Evolutionary conservation across 148 eudicot genomes (phyloP).

Genomic region (Silene latifolia): DNA sequence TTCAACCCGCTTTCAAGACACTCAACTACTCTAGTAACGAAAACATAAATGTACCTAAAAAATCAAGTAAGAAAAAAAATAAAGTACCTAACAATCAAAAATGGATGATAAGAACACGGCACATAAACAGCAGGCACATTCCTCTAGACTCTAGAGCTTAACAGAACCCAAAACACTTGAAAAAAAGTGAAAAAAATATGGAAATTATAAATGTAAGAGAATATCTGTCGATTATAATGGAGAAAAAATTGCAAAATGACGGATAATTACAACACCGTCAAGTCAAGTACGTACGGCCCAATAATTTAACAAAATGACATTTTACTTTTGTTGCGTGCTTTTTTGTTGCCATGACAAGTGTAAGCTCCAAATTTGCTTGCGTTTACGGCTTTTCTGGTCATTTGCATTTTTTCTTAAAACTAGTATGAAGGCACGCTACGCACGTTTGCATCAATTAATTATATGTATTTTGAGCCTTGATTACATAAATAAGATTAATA

Average conservation of each 20-base stretch:
- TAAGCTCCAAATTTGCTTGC: not conserved
- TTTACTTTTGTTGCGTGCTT: not conserved
- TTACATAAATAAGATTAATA: too few species aligned
- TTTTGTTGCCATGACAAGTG: not conserved
- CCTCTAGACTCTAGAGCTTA: not conserved
- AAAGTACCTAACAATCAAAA: not conserved
- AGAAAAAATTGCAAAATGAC: not conserved
- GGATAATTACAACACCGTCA: too few species aligned
- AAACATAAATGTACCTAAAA: too few species aligned
- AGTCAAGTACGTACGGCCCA: not conserved
- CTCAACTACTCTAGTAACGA: too few species aligned
- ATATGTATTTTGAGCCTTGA: too few species aligned
- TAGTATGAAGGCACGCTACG: too few species aligned
- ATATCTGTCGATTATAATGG: not conserved
- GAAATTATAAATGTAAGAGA: too few species aligned
- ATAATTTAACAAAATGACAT: not conserved
- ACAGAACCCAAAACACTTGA: not conserved
- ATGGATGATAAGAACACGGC: slow-evolving; percentile 19
- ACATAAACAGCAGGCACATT: slow-evolving; percentile 20
- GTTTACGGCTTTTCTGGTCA: not conserved
- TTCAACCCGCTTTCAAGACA: too few species aligned
- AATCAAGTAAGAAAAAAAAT: too few species aligned
- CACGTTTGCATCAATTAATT: too few species aligned
- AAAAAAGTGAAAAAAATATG: too few species aligned
- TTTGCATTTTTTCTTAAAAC: not conserved